phyloP scores from a whole-genome alignment of 2,329 filamentous ascomycete species.

The Penicillium sp. region DNA sequence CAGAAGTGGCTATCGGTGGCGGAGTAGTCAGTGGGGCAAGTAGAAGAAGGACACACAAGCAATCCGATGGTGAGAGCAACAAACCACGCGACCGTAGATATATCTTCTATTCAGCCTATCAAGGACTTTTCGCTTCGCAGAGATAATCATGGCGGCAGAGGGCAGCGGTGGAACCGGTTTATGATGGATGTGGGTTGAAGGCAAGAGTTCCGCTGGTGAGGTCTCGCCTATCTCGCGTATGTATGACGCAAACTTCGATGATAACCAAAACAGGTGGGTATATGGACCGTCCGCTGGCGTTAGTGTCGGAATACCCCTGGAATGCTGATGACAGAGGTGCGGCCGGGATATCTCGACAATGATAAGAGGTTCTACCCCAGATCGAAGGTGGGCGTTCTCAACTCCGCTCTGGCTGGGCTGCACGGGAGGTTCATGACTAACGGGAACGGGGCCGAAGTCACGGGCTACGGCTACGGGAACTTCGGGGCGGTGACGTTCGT shows the following conservation, averaged over 20 bases:
- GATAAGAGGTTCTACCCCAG: conserved; percentile 10
- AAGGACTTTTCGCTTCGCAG: conserved; percentile 43
- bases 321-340: not conserved
- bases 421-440: conserved; percentile 11
- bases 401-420: conserved; percentile 7
- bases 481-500: not conserved
- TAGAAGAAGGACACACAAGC: not conserved
- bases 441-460: conserved; percentile 9
- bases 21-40: conserved; percentile 13
- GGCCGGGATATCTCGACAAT: not conserved
- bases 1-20: conserved; percentile 70
- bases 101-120: conserved; percentile 50
- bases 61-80: conserved; percentile 15
- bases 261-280: conserved; percentile 10
- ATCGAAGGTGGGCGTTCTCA: conserved; percentile 12
- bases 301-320: not conserved
- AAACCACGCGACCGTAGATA: conserved; percentile 49
- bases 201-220: conserved; percentile 28
- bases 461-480: not conserved
- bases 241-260: conserved; percentile 42
- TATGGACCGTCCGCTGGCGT: not conserved
- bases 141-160: conserved; percentile 42
- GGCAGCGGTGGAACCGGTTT: conserved; percentile 22
- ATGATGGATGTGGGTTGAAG: conserved; percentile 23
- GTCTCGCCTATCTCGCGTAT: conserved; percentile 27